Evolutionary conservation across 176 grass and related monocot genomes (phyloP).

Genomic region (Oryza rufipogon): DNA sequence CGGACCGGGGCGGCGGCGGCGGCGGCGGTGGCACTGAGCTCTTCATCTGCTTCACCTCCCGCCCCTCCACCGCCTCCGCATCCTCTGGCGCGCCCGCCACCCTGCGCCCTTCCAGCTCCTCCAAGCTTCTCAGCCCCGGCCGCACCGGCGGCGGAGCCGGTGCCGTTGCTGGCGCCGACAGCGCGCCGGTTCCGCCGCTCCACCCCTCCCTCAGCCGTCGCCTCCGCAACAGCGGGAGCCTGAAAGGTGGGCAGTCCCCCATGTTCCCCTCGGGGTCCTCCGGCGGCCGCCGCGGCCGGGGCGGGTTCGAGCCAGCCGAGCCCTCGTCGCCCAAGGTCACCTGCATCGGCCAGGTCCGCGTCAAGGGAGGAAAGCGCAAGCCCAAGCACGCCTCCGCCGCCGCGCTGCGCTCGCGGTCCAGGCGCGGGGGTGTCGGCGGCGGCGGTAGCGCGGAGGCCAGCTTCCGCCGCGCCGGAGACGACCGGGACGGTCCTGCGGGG

Average conservation of each 20-base stretch:
- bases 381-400: conserved; percentile 55
- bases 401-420: conserved; percentile 69
- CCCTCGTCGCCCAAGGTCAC: conserved; percentile 95
- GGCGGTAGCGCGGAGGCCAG: conserved; percentile 61
- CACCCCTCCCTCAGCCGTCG: conserved; percentile 78
- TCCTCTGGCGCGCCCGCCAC: conserved; percentile 26
- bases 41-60: conserved; percentile 79
- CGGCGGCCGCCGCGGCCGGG: conserved; percentile 47
- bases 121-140: conserved; percentile 73
- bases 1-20: conserved; percentile 44
- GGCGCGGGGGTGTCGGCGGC: conserved; percentile 37
- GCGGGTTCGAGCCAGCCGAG: conserved; percentile 72
- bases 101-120: conserved; percentile 44
- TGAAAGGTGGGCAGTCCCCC: conserved; percentile 94
- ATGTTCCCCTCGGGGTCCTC: conserved; percentile 74
- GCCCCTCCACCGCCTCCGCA: conserved; percentile 48
- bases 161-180: conserved; percentile 20
- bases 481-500: conserved; percentile 54
- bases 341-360: conserved; percentile 90
- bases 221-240: conserved; percentile 75
- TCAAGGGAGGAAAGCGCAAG: conserved; percentile 84
- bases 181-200: conserved; percentile 47
- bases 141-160: conserved; percentile 36
- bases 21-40: conserved; percentile 58
- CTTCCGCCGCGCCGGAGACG: conserved; percentile 63